Evolutionary conservation across 768 basidiomycete genomes (phyloP).

Genomic region (Termitomyces sp.): DNA sequence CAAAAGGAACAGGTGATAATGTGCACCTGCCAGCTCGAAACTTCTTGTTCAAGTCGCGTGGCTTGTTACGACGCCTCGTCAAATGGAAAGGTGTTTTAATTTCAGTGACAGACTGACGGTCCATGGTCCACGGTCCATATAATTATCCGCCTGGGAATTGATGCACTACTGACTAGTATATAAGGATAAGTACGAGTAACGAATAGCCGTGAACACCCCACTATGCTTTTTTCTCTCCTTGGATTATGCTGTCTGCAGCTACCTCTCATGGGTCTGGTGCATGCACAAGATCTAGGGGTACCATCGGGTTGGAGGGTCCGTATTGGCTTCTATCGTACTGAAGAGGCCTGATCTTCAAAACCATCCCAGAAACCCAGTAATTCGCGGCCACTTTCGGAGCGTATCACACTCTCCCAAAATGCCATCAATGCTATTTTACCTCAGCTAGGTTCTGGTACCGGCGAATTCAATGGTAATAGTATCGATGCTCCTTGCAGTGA

Average conservation of each 20-base stretch:
- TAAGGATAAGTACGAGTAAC: conserved; percentile 8
- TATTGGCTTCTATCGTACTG: background rate
- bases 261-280: conserved; percentile 1
- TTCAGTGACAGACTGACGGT: no score
- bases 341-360: background rate
- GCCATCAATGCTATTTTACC: conserved; percentile 39
- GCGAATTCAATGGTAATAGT: conserved; percentile 38
- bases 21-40: no score
- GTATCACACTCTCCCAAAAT: conserved; percentile 38
- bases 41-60: no score
- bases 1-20: no score
- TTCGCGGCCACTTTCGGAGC: conserved; percentile 31
- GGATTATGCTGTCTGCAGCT: background rate
- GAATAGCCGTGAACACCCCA: background rate
- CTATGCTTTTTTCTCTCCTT: conserved; percentile 3
- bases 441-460: conserved; percentile 31
- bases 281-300: conserved; percentile 38
- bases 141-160: background rate
- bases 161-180: background rate
- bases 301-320: conserved; percentile 42
- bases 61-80: no score
- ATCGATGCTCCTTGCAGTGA: background rate
- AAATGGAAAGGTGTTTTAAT: background rate
- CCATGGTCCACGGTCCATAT: background rate
- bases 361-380: conserved; percentile 37